Conservation (phyloP, 257 asterid genomes). For the Haberlea rhodopensis region DNA sequence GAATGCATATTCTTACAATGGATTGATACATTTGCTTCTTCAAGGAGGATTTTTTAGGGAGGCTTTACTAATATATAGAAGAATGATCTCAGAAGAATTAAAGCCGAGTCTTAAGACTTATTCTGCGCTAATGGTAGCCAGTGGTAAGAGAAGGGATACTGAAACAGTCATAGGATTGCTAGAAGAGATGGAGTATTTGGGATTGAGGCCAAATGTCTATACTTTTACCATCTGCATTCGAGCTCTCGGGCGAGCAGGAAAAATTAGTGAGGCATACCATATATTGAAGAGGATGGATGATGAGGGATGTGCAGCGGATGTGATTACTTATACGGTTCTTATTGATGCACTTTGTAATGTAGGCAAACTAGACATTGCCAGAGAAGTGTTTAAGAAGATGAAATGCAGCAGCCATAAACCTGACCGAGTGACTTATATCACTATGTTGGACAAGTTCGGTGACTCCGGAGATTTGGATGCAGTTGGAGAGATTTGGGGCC, state of each 20-base stretch:
- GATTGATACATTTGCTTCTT: conserved; percentile 85
- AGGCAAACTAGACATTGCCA: conserved; percentile 71
- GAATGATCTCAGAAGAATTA: conserved; percentile 75
- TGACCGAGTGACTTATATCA: conserved; percentile 86
- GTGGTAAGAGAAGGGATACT: conserved; percentile 77
- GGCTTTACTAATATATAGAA: conserved; percentile 57
- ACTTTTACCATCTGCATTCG: conserved; percentile 93
- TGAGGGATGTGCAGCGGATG: conserved; percentile 93
- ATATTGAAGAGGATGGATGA: conserved; percentile 76
- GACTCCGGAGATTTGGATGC: conserved; percentile 72
- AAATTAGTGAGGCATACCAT: conserved; percentile 60
- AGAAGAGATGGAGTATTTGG: conserved; percentile 74
- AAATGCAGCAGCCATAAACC: conserved; percentile 73
- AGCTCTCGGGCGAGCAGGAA: conserved; percentile 90
- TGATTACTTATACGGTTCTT: conserved; percentile 84
- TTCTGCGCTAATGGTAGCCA: conserved; percentile 94
- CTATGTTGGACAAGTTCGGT: conserved; percentile 75
- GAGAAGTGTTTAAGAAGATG: conserved; percentile 73
- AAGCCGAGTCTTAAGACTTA: conserved; percentile 94
- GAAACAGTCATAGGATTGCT: conserved; percentile 74
- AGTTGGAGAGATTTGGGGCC: conserved; percentile 56
- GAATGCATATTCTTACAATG: conserved; percentile 68
- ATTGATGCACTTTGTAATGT: conserved; percentile 94
- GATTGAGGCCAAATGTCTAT: conserved; percentile 85
- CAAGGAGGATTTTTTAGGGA: conserved; percentile 73